A percentile compares a stretch with the other conserved stretches of the same genome.
Evolutionary conservation across 192 early-diverging fungal genomes (phyloP).

Genomic region (Umbelopsis vinacea): DNA sequence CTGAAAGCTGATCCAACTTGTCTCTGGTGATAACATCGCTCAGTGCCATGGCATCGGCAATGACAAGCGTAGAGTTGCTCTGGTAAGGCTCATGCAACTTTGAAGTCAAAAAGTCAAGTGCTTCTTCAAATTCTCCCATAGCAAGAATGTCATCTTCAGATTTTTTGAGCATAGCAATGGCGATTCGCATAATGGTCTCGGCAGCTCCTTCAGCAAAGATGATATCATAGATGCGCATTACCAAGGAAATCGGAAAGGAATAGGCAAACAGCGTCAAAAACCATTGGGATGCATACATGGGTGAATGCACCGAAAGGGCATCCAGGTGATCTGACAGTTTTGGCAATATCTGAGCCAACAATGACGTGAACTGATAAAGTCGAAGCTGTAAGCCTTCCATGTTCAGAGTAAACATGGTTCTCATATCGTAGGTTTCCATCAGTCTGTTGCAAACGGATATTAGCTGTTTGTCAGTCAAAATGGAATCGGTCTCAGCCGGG

Average conservation of each 20-base stretch:
- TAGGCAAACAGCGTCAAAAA: constrained; percentile 98
- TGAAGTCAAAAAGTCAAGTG: constrained; percentile 81
- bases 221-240: constrained; percentile 92
- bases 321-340: constrained; percentile 78
- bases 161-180: constrained; percentile 84
- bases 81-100: constrained; percentile 84
- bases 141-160: constrained; percentile 65
- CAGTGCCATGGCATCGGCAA: constrained; percentile 80
- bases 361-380: constrained; percentile 82
- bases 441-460: constrained; percentile 41
- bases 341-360: constrained; percentile 80
- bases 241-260: constrained; percentile 87
- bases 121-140: constrained; percentile 76
- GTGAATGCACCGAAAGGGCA: constrained; percentile 69
- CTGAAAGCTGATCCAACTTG: constrained; percentile 73
- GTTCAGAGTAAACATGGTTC: constrained; percentile 90
- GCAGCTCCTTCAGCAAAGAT: constrained; percentile 88
- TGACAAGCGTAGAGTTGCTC: constrained; percentile 60
- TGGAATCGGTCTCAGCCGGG: neutral
- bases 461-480: neutral
- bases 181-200: constrained; percentile 90
- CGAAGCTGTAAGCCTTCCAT: constrained; percentile 94
- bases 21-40: constrained; percentile 65
- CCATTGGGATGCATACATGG: constrained; percentile 97
- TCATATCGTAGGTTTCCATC: constrained; percentile 93